A percentile compares a stretch with the other conserved stretches of the same genome.
phyloP scores from a whole-genome alignment of 2,329 filamentous ascomycete genomes.

The Onygenales sp. region DNA sequence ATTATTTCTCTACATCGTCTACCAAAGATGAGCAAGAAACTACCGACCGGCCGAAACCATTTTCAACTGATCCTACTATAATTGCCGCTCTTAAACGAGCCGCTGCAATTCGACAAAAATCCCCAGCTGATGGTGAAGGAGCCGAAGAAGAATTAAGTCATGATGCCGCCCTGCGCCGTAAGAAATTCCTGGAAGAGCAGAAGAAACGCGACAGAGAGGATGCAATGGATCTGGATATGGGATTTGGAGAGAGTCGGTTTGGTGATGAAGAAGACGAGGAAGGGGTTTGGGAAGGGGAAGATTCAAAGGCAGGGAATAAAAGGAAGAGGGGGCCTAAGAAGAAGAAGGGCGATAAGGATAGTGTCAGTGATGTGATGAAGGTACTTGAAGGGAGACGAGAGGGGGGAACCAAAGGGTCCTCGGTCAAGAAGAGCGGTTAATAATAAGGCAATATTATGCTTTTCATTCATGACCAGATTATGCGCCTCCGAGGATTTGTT shows the following conservation, averaged over 20 bases:
- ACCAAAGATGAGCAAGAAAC: constrained; percentile 31
- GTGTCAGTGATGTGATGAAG: constrained; percentile 66
- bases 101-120: constrained; percentile 48
- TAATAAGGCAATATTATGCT: too few species aligned
- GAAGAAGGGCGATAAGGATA: constrained; percentile 51
- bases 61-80: constrained; percentile 65
- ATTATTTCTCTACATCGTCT: constrained; percentile 35
- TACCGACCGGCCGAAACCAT: constrained; percentile 26
- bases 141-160: constrained; percentile 44
- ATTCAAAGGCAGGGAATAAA: constrained; percentile 25
- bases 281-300: constrained; percentile 44
- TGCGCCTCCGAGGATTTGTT: too few species aligned
- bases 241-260: constrained; percentile 79
- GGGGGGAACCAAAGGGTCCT: constrained; percentile 11
- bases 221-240: constrained; percentile 85
- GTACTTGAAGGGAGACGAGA: constrained; percentile 59
- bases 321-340: constrained; percentile 47
- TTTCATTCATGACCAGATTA: too few species aligned
- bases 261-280: constrained; percentile 83
- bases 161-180: constrained; percentile 58
- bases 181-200: constrained; percentile 61
- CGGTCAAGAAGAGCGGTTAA: neutral
- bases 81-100: constrained; percentile 81
- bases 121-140: constrained; percentile 33
- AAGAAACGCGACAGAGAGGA: constrained; percentile 58